Evolutionary conservation across 108 stramenopile genomes (phyloP), one percentile per base, ranked within the genome.

Genomic region (Cyclotella distinguenda): DNA sequence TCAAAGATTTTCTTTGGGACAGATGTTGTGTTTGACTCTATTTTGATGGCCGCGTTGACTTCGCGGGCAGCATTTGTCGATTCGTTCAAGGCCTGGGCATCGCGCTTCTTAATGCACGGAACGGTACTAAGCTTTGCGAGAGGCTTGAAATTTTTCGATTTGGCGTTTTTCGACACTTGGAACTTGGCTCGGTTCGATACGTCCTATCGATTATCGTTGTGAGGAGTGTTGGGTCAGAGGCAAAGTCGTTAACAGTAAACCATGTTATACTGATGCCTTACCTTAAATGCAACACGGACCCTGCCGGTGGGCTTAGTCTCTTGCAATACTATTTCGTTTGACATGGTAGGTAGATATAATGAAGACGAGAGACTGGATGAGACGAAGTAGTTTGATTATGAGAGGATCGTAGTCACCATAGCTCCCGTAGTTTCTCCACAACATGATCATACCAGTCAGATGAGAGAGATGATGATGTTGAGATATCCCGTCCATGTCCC

Each of bases 141-240:
- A 32, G 9, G 12, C 18, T 57, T 68, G 46, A 32, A 44, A 12
- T 12, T 15, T 7, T 68, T 68, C 7, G 46, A 40, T 27, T 60
- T 60, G 46, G 40, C 68, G 25, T 15, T 11, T 8, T 60, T 70
- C 28, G 68, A 51, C 22, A 34, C 68, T 33, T 40, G 21, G 47
- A 32, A 1, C 43, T 52, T 43, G 8, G 30, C 36, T 7, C 49
- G 68, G 26, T 70, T 70, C 4, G 68, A 50, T n/a, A 70, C 68
- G 36, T 70, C 68, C 68, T 70, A 21, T 38, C n/a, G n/a, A n/a
- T n/a, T n/a, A n/a, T n/a, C n/a, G n/a, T n/a, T n/a, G n/a, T n/a
- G n/a, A 38, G 38, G 12, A 12, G 38, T 38, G 12, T 38, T 38
- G 8, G 38, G 38, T 38, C 12, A 8, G 38, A 38, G 38, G 12